These are phyloP conservation scores for Fusarium proliferatum DNA, from an alignment of 2,329 filamentous ascomycete genomes.

Conservation along the genomic window DNA sequence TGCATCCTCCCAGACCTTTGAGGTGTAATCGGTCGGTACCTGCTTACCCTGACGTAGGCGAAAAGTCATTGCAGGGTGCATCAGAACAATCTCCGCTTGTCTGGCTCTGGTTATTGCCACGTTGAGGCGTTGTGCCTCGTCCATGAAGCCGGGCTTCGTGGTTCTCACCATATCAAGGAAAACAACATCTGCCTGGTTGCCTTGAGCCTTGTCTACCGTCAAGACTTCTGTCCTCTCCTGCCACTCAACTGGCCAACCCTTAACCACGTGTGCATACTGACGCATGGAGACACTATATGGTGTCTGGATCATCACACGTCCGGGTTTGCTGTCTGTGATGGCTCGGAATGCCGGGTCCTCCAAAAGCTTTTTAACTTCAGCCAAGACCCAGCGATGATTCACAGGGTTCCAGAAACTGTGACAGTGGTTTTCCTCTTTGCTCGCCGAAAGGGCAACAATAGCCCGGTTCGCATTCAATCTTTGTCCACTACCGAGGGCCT, in stretches of 20 bases:
- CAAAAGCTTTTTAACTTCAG: conserved; percentile 48
- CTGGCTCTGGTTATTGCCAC: conserved; percentile 59
- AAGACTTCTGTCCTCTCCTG: conserved; percentile 52
- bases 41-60: conserved; percentile 7
- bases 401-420: conserved; percentile 55
- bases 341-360: conserved; percentile 48
- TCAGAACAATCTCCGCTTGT: conserved; percentile 59
- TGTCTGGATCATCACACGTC: conserved; percentile 57
- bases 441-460: conserved; percentile 47
- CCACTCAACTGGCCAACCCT: conserved; percentile 42
- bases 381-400: conserved; percentile 53
- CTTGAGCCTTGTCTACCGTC: conserved; percentile 59
- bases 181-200: conserved; percentile 60
- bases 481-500: conserved; percentile 35
- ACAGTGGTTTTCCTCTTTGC: conserved; percentile 43
- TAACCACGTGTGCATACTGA: conserved; percentile 50
- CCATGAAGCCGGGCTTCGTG: conserved; percentile 53
- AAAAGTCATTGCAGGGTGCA: conserved; percentile 53
- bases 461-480: conserved; percentile 51
- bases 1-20: conserved; percentile 50
- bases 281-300: conserved; percentile 55
- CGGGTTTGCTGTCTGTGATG: conserved; percentile 41
- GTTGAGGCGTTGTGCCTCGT: conserved; percentile 58
- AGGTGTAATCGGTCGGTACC: conserved; percentile 40
- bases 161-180: conserved; percentile 61